These are phyloP conservation scores for Saccharomyces hybrid DNA, from an alignment of 1,139 yeast species.

Conservation along the genomic window DNA sequence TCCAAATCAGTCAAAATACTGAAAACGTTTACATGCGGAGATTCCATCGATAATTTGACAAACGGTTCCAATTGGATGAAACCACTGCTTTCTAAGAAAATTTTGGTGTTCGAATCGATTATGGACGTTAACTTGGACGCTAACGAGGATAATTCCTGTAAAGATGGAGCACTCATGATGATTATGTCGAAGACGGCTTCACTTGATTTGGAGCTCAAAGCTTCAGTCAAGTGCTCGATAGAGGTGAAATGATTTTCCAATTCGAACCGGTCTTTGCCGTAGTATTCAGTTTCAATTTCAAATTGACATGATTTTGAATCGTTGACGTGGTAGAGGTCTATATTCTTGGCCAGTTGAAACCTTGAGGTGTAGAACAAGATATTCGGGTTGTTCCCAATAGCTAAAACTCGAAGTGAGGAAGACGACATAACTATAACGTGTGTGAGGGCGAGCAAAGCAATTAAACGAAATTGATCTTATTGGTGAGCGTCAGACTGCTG, in stretches of 20 bases:
- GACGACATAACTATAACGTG: conserved; percentile 16
- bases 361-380: conserved; percentile 28
- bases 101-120: conserved; percentile 37
- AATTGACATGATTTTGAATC: conserved; percentile 15
- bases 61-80: conserved; percentile 67
- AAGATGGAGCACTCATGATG: conserved; percentile 39
- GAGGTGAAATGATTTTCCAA: conserved; percentile 23
- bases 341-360: conserved; percentile 29
- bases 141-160: conserved; percentile 40
- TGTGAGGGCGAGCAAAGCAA: background rate
- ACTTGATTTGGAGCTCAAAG: conserved; percentile 3
- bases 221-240: conserved; percentile 13
- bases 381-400: conserved; percentile 29
- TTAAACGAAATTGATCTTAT: background rate
- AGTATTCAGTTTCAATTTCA: conserved; percentile 20
- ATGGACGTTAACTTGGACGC: conserved; percentile 33
- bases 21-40: conserved; percentile 36
- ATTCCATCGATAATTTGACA: conserved; percentile 35
- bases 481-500: background rate
- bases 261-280: conserved; percentile 22
- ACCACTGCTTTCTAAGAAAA: conserved; percentile 62
- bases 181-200: conserved; percentile 39
- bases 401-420: conserved; percentile 21
- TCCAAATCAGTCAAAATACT: conserved; percentile 63
- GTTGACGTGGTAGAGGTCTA: conserved; percentile 27